Evolutionary conservation across 495 filamentous ascomycete genomes (phyloP).

Genomic region (Podospora anserina): DNA sequence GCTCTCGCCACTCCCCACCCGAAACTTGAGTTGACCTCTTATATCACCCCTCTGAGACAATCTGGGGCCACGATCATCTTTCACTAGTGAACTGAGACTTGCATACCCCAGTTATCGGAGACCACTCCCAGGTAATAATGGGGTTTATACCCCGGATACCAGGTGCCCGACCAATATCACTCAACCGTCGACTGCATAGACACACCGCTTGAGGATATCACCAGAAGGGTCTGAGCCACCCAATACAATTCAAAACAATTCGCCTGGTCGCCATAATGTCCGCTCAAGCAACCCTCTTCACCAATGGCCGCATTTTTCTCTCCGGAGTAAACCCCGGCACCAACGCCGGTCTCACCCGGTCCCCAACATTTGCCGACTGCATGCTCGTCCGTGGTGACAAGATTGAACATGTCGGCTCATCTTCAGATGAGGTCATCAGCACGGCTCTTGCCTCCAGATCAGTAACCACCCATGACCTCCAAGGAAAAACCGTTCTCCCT

Average conservation of each 20-base stretch:
- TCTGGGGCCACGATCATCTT: neutral
- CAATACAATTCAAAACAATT: neutral
- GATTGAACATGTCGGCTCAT: conserved; percentile 45
- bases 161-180: neutral
- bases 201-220: neutral
- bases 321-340: conserved; percentile 26
- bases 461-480: conserved; percentile 46
- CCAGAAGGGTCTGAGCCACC: neutral
- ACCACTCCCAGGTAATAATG: neutral
- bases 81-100: neutral
- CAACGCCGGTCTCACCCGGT: conserved; percentile 27
- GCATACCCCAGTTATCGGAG: neutral
- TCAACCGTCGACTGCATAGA: neutral
- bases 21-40: neutral
- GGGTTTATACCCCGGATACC: neutral
- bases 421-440: conserved; percentile 33
- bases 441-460: conserved; percentile 28
- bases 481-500: conserved; percentile 51
- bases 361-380: conserved; percentile 37
- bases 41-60: neutral
- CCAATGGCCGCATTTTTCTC: conserved; percentile 32
- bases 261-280: conserved; percentile 11
- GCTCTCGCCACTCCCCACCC: conserved; percentile 5
- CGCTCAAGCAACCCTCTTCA: conserved; percentile 33
- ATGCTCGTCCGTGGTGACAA: conserved; percentile 36